Evolutionary conservation across 345 rosid species (phyloP).

Genomic region (Salix koriyanagi): DNA sequence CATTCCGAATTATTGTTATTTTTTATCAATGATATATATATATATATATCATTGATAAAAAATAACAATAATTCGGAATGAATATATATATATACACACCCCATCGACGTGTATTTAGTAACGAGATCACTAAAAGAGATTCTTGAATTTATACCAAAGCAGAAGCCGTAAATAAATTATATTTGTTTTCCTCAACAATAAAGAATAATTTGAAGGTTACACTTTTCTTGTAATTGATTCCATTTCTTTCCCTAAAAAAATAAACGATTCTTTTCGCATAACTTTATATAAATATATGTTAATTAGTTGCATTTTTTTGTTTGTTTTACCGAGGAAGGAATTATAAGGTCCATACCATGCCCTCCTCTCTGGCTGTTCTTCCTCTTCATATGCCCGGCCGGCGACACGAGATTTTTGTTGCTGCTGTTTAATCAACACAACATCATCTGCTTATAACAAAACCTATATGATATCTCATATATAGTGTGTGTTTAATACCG

Average conservation of each 20-base stretch:
- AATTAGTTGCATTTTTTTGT: neutral
- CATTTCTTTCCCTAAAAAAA: neutral
- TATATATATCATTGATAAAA: too few species aligned
- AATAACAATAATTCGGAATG: too few species aligned
- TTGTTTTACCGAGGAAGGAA: too few species aligned
- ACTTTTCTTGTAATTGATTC: neutral
- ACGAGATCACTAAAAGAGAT: neutral
- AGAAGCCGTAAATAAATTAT: neutral
- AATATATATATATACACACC: neutral
- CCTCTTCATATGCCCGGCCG: neutral
- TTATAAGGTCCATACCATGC: too few species aligned
- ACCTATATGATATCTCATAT: too few species aligned
- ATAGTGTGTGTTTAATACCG: too few species aligned
- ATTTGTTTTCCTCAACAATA: neutral
- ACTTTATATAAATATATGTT: too few species aligned
- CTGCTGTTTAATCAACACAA: too few species aligned
- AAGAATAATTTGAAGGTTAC: neutral
- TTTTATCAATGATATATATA: too few species aligned
- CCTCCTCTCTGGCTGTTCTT: neutral
- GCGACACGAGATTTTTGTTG: neutral
- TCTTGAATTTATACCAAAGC: neutral
- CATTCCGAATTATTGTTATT: too few species aligned
- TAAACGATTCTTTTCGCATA: too few species aligned
- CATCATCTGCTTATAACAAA: too few species aligned
- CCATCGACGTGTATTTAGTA: neutral